phyloP scores from a whole-genome alignment of 176 grass and related monocot species.

The Alloteropsis semialata region DNA sequence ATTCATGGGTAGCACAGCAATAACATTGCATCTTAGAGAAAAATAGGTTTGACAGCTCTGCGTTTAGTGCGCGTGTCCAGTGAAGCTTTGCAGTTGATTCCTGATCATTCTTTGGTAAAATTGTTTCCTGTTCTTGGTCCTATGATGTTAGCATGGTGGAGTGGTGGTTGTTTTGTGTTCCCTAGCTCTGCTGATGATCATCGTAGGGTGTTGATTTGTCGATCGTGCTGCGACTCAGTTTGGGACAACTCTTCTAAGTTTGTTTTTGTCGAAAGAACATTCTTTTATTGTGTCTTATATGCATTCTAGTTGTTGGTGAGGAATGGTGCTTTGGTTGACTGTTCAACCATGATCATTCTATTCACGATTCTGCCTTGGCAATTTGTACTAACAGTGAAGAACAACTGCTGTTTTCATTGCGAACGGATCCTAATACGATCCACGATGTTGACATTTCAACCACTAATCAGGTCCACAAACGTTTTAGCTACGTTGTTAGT shows the following conservation, averaged over 20 bases:
- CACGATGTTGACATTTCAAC: not conserved
- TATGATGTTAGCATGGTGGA: not conserved
- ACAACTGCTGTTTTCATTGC: not conserved
- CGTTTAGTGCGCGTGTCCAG: slow-evolving; percentile 12
- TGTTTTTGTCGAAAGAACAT: not conserved
- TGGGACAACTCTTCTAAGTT: not conserved
- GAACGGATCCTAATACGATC: slow-evolving; percentile 6
- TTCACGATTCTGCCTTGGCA: not conserved
- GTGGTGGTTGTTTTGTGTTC: not conserved
- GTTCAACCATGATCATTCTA: not conserved
- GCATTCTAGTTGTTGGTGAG: not conserved
- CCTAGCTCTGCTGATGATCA: slow-evolving; percentile 18
- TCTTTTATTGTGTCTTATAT: not conserved
- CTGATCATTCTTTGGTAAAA: slow-evolving; percentile 32
- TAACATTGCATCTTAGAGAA: not conserved
- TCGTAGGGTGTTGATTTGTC: not conserved
- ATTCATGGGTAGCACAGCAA: not conserved
- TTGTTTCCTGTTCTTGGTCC: slow-evolving; percentile 1
- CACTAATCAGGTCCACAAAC: not conserved
- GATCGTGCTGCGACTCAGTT: not conserved
- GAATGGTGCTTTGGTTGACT: not conserved
- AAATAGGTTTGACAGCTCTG: slow-evolving; percentile 3
- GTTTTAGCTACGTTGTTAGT: not conserved
- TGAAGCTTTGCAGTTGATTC: slow-evolving; percentile 8
- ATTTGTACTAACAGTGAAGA: not conserved